Evolutionary conservation across 495 filamentous ascomycete species (phyloP), one percentile per base, ranked within the genome.

Genomic region (Achaetomiella virescens): DNA sequence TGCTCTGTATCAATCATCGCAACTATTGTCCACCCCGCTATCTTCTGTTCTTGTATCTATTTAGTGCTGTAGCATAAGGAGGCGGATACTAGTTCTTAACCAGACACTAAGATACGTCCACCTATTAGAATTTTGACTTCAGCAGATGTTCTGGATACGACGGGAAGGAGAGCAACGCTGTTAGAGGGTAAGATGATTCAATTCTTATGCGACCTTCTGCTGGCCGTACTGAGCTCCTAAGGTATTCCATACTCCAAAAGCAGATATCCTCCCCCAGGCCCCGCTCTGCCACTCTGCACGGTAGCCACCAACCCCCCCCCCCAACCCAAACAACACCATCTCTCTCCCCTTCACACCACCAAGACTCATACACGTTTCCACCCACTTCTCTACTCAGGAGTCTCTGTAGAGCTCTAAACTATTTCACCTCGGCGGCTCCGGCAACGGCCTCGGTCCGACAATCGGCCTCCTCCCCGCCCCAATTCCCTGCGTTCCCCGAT

Each of bases 391-490:
- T 12, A 7, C 4, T 21, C 38, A 18, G 5, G 5, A n/a, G 6
- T 5, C 18, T 46, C 9, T 9, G 21, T 21, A 3, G 15, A 7
- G 18, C 11, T n/a, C n/a, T n/a, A n/a, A 0, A 18, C 49, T 36
- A 3, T 36, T 1, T 22, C 42, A 63, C 58, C 56, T 42, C 61
- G 67, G 55, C 62, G 53, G 57, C 54, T 62, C 38, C 51, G 80
- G 85, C 37, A 84, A 74, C 47, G 88, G 88, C 58, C 89, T 75
- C 6, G 89, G 89, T 31, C 76, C 76, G 36, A 90, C 87, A 67
- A 95, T 90, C 75, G 91, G 89, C 57, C 89, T 81, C 64, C 87
- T 76, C 2, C 86, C 86, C 25, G 84, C 84, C 61, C 85, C 85
- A 42, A 95, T 82, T 1, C 89, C 89, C 55, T 77, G 71, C 1